Conservation (phyloP, 2,329 filamentous ascomycete genomes). For the Elsinoe perseae region DNA sequence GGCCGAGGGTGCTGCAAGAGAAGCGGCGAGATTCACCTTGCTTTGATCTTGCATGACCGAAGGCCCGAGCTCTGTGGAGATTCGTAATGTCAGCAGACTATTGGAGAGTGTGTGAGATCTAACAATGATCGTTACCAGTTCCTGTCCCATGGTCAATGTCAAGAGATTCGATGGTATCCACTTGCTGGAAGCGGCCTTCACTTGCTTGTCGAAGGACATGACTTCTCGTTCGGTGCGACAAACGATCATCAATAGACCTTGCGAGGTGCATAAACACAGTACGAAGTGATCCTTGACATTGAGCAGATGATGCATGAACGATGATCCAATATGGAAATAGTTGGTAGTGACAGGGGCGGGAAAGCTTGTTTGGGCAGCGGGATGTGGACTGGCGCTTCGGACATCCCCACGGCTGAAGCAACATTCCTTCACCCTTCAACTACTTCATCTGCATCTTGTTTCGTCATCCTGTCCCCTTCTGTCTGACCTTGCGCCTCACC, state of each 20-base stretch:
- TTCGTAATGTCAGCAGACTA: background rate
- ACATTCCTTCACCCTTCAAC: background rate
- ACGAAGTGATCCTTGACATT: background rate
- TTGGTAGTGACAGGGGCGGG: background rate
- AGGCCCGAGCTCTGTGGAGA: background rate
- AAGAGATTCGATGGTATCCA: background rate
- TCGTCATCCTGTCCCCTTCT: constrained; percentile 3
- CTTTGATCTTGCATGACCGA: constrained; percentile 3
- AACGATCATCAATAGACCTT: background rate
- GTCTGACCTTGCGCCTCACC: background rate
- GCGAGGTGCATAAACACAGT: background rate
- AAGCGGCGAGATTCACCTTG: background rate
- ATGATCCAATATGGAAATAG: constrained; percentile 10
- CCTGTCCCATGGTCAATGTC: background rate
- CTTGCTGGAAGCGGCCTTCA: background rate
- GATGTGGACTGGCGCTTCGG: constrained; percentile 1
- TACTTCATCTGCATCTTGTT: background rate
- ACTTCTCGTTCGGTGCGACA: background rate
- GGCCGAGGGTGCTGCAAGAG: background rate
- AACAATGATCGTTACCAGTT: background rate
- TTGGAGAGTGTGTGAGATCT: background rate
- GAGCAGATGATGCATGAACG: constrained; percentile 6
- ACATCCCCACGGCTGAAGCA: constrained; percentile 9
- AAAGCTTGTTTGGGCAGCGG: background rate
- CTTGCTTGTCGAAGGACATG: background rate